These are phyloP conservation scores for Tylopilus felleus DNA, from an alignment of 768 basidiomycete species.

Conservation along the genomic window DNA sequence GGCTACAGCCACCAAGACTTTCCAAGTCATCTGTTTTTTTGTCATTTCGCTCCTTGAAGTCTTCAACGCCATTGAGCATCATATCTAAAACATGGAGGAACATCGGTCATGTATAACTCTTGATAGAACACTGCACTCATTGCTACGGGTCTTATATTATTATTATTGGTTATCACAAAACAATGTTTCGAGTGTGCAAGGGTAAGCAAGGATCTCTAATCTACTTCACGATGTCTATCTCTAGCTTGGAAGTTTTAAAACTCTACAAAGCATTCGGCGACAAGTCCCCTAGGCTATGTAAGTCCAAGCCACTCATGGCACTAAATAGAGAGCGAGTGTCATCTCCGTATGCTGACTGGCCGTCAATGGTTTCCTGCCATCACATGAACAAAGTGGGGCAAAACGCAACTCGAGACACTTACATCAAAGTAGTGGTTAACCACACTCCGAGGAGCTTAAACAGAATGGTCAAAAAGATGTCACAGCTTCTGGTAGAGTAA, in stretches of 20 bases:
- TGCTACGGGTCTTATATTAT: slow-evolving; percentile 31
- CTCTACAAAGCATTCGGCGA: slow-evolving; percentile 66
- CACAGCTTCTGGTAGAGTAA: not conserved
- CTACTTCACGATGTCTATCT: not conserved
- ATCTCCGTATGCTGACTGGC: slow-evolving; percentile 70
- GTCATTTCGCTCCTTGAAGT: slow-evolving; percentile 13
- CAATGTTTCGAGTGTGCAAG: not conserved
- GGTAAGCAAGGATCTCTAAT: not conserved
- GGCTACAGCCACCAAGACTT: not conserved
- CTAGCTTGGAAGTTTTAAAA: not conserved
- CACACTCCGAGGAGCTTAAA: slow-evolving; percentile 76
- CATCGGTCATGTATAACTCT: slow-evolving; percentile 34
- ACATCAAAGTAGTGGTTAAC: slow-evolving; percentile 95
- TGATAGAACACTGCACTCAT: slow-evolving; percentile 36
- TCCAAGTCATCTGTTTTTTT: slow-evolving; percentile 7
- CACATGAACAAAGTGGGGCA: not conserved
- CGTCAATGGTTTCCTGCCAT: slow-evolving; percentile 67
- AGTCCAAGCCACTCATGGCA: slow-evolving; percentile 53
- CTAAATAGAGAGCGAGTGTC: slow-evolving; percentile 63
- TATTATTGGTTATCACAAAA: slow-evolving; percentile 18
- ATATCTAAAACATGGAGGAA: slow-evolving; percentile 35
- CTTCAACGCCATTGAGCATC: slow-evolving; percentile 19
- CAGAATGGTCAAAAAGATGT: slow-evolving; percentile 5
- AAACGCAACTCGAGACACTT: slow-evolving; percentile 24
- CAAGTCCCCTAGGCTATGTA: slow-evolving; percentile 60